Conservation (phyloP, 2,329 filamentous ascomycete genomes). For the Exophiala xenobiotica region DNA sequence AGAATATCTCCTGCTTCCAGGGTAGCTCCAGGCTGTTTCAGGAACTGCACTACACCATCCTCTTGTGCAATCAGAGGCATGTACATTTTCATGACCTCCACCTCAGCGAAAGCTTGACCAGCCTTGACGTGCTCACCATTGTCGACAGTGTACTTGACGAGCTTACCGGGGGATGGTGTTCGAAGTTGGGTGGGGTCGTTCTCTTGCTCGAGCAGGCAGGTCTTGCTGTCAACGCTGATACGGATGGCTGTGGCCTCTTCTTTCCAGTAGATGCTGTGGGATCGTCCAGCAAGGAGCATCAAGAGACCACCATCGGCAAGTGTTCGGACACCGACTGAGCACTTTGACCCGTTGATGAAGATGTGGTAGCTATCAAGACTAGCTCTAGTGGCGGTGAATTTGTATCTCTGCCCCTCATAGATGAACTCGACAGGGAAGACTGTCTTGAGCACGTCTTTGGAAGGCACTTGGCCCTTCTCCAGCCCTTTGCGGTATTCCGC, state of each 20-base stretch:
- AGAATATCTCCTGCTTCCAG: slow-evolving; percentile 97
- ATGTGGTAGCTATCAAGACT: slow-evolving; percentile 93
- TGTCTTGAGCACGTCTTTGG: slow-evolving; percentile 95
- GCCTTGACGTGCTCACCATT: slow-evolving; percentile 91
- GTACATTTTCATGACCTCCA: slow-evolving; percentile 99
- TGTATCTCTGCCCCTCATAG: slow-evolving; percentile 94
- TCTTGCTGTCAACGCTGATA: slow-evolving; percentile 96
- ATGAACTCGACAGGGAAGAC: slow-evolving; percentile 98
- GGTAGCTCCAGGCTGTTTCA: slow-evolving; percentile 98
- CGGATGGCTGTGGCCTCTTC: slow-evolving; percentile 96
- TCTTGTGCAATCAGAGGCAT: slow-evolving; percentile 96
- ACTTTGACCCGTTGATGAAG: slow-evolving; percentile 98
- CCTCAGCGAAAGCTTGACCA: slow-evolving; percentile 90
- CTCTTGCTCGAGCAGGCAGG: slow-evolving; percentile 94
- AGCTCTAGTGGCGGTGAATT: slow-evolving; percentile 93
- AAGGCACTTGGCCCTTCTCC: slow-evolving; percentile 95
- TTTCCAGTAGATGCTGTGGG: slow-evolving; percentile 99
- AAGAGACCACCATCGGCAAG: slow-evolving; percentile 92
- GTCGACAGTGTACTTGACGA: slow-evolving; percentile 96
- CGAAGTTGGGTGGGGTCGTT: slow-evolving; percentile 97
- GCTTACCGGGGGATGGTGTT: slow-evolving; percentile 91
- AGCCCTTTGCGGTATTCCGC: slow-evolving; percentile 82
- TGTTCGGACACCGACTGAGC: slow-evolving; percentile 85
- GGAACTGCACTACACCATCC: slow-evolving; percentile 93
- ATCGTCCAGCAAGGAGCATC: slow-evolving; percentile 84